These are phyloP conservation scores for Zasmidium cellare DNA, from an alignment of 2,329 filamentous ascomycete genomes.

Conservation along the genomic window DNA sequence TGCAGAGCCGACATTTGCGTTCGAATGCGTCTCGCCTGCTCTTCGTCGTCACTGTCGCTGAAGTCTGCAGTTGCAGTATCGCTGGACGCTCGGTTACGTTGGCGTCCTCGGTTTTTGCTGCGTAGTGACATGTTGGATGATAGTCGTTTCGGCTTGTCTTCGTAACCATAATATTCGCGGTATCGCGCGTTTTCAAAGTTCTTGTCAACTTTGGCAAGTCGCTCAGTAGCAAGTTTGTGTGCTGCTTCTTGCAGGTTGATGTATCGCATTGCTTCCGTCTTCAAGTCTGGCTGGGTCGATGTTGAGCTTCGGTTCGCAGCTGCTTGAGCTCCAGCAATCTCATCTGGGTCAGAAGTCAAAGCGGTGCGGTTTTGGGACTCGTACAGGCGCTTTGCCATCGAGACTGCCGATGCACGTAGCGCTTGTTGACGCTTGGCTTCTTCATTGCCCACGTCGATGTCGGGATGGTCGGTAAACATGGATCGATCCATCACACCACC, in stretches of 20 bases:
- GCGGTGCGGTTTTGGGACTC: conserved; percentile 53
- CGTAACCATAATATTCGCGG: conserved; percentile 75
- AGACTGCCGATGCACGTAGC: conserved; percentile 77
- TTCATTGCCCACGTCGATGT: conserved; percentile 61
- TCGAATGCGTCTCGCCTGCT: conserved; percentile 70
- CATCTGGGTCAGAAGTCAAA: conserved; percentile 20
- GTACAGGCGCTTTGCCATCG: conserved; percentile 90
- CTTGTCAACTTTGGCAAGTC: conserved; percentile 75
- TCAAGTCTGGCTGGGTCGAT: conserved; percentile 49
- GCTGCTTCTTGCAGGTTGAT: conserved; percentile 80
- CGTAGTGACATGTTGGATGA: conserved; percentile 52
- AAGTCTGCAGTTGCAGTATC: conserved; percentile 48
- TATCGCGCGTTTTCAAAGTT: conserved; percentile 64
- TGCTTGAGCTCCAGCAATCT: conserved; percentile 27
- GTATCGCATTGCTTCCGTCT: conserved; percentile 52
- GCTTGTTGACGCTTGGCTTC: conserved; percentile 72
- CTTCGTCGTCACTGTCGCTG: conserved; percentile 60
- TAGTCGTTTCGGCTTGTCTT: conserved; percentile 51
- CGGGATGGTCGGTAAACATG: conserved; percentile 77
- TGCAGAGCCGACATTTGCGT: conserved; percentile 79
- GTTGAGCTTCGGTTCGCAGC: conserved; percentile 24
- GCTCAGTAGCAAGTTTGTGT: conserved; percentile 80
- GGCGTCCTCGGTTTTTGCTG: conserved; percentile 36
- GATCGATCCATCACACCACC: conserved; percentile 65
- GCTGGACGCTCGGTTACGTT: conserved; percentile 65